Conservation (phyloP, 495 filamentous ascomycete species). For the Xylaria grammica region DNA sequence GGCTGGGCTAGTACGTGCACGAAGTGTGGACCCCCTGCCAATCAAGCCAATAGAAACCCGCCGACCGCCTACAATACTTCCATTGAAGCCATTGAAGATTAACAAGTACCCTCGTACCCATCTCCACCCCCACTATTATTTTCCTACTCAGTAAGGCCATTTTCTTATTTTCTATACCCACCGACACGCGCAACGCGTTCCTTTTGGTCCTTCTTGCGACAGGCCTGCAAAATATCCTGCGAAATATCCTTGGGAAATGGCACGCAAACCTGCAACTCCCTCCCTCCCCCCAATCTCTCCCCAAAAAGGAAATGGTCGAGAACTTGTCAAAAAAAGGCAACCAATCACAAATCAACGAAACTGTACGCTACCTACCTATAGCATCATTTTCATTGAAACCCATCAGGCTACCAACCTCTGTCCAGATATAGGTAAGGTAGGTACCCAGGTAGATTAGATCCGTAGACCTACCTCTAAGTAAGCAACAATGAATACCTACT, state of each 20-base stretch:
- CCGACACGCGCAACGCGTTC: constrained; percentile 23
- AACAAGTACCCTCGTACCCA: constrained; percentile 9
- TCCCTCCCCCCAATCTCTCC: not conserved
- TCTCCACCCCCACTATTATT: constrained; percentile 1
- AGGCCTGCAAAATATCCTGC: too few species aligned
- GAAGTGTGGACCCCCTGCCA: not conserved
- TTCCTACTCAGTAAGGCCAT: not conserved
- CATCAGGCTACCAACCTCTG: too few species aligned
- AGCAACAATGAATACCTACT: too few species aligned
- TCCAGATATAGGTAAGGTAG: not conserved
- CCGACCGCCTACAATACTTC: too few species aligned
- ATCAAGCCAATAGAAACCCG: not conserved
- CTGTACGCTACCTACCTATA: not conserved
- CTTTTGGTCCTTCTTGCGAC: not conserved
- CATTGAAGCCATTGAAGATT: too few species aligned
- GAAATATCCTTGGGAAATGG: not conserved
- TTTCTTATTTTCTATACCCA: too few species aligned
- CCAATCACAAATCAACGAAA: constrained; percentile 20
- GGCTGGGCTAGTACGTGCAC: constrained; percentile 14
- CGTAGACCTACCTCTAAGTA: too few species aligned
- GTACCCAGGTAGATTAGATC: too few species aligned
- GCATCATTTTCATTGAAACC: too few species aligned
- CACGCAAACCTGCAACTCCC: not conserved
- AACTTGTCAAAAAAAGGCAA: not conserved
- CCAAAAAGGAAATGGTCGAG: not conserved